phyloP scores from a whole-genome alignment of 176 grass and related monocot species.

The Rhynchospora pubera region DNA sequence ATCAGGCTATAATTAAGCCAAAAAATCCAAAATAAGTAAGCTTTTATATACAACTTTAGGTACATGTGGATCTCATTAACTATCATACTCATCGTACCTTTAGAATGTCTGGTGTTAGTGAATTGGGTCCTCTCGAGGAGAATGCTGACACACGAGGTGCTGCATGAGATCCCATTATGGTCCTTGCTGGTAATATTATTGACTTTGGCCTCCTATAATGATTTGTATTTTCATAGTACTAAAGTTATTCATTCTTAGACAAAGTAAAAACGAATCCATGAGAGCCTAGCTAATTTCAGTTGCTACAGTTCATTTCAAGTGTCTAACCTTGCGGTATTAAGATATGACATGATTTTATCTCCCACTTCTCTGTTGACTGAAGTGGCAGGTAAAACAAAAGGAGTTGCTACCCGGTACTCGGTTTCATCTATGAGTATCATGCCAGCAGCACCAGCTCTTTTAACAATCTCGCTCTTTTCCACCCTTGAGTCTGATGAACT shows the following conservation, averaged over 20 bases:
- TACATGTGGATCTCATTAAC: neutral
- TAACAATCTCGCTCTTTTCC: slow-evolving; percentile 43
- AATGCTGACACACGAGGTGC: slow-evolving; percentile 50
- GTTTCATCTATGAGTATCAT: slow-evolving; percentile 84
- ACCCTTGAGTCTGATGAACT: slow-evolving; percentile 45
- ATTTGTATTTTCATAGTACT: neutral
- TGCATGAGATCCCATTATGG: slow-evolving; percentile 17
- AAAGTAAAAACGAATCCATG: neutral
- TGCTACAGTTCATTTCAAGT: neutral
- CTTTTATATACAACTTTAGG: neutral
- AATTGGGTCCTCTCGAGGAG: slow-evolving; percentile 72
- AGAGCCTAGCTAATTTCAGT: neutral
- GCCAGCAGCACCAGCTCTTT: slow-evolving; percentile 58
- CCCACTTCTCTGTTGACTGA: slow-evolving; percentile 41
- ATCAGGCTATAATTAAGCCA: slow-evolving; percentile 41
- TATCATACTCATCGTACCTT: slow-evolving; percentile 33
- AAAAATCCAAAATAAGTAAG: neutral
- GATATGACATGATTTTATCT: slow-evolving; percentile 44
- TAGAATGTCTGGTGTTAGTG: slow-evolving; percentile 49
- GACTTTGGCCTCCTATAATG: slow-evolving; percentile 34
- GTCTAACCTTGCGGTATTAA: slow-evolving; percentile 39
- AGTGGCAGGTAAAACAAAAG: slow-evolving; percentile 51
- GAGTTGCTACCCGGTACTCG: slow-evolving; percentile 50
- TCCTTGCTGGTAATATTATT: slow-evolving; percentile 51
- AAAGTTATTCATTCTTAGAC: neutral